These are phyloP conservation scores for Diutina pseudorugosa DNA, from an alignment of 1,139 yeast genomes.

Conservation along the genomic window DNA sequence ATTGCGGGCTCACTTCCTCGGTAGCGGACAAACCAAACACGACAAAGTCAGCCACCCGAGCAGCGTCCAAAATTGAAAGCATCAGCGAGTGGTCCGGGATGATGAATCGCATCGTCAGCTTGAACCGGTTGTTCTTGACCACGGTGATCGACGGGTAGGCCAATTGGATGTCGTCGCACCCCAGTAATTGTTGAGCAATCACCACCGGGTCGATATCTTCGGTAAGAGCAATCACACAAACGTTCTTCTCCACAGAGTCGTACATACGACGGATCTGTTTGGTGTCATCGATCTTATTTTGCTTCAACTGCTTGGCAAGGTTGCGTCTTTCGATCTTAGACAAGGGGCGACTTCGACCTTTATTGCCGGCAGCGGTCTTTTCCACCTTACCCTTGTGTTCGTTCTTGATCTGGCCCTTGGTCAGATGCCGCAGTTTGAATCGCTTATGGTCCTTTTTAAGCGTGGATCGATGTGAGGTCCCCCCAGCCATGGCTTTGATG, in stretches of 20 bases:
- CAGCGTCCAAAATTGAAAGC: conserved; percentile 68
- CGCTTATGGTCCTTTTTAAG: conserved; percentile 78
- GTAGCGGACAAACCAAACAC: conserved; percentile 77
- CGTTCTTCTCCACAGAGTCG: conserved; percentile 78
- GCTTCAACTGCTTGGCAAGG: conserved; percentile 64
- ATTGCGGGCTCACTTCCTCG: conserved; percentile 63
- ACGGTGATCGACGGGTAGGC: conserved; percentile 36
- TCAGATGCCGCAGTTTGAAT: conserved; percentile 82
- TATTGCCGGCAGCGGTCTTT: conserved; percentile 19
- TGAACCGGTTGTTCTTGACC: conserved; percentile 49
- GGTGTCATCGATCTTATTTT: conserved; percentile 49
- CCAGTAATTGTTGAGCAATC: conserved; percentile 35
- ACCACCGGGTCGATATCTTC: conserved; percentile 50
- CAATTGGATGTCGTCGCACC: conserved; percentile 16
- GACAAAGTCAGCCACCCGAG: conserved; percentile 81
- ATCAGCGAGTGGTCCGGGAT: conserved; percentile 63
- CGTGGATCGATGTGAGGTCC: conserved; percentile 73
- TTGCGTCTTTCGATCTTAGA: conserved; percentile 72
- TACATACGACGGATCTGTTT: conserved; percentile 50
- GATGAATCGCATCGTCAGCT: conserved; percentile 62
- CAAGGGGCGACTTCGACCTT: conserved; percentile 23
- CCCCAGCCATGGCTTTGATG: conserved; percentile 17
- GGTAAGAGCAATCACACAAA: conserved; percentile 73
- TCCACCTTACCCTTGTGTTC: conserved; percentile 82
- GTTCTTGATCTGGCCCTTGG: conserved; percentile 80